Percentiles rank a stretch among this genome's conserved stretches.
These are phyloP conservation scores for Colletotrichum trifolii DNA, from an alignment of 2,329 filamentous ascomycete genomes.

Conservation along the genomic window DNA sequence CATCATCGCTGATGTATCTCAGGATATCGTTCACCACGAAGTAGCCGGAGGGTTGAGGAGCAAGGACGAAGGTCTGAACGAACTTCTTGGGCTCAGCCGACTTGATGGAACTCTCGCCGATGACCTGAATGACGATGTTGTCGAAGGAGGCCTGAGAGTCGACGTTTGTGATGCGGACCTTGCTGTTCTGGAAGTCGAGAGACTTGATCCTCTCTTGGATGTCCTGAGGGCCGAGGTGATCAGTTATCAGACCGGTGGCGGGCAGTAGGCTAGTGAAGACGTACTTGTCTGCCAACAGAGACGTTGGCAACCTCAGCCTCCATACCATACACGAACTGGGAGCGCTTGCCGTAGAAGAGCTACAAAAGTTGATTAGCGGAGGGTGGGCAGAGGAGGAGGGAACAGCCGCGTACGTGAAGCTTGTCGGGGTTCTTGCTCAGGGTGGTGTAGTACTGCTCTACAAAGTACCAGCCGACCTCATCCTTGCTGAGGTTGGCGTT, in stretches of 20 bases:
- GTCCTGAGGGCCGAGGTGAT: slow-evolving; percentile 61
- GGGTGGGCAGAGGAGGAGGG: slow-evolving; percentile 4
- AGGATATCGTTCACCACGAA: slow-evolving; percentile 99
- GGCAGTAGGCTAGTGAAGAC: slow-evolving; percentile 44
- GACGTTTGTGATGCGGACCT: slow-evolving; percentile 97
- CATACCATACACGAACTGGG: slow-evolving; percentile 91
- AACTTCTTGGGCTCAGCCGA: slow-evolving; percentile 93
- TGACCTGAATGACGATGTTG: slow-evolving; percentile 97
- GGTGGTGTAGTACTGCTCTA: slow-evolving; percentile 99
- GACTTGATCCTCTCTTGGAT: slow-evolving; percentile 96
- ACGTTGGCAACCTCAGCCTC: slow-evolving; percentile 91
- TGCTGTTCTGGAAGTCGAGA: slow-evolving; percentile 96
- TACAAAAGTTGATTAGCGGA: slow-evolving; percentile 42
- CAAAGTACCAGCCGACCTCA: slow-evolving; percentile 99
- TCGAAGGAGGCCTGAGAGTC: slow-evolving; percentile 93
- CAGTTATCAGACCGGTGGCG: slow-evolving; percentile 29
- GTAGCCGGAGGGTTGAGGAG: slow-evolving; percentile 95
- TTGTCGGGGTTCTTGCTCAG: slow-evolving; percentile 94
- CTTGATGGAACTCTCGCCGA: slow-evolving; percentile 97
- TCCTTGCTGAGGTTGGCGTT: slow-evolving; percentile 77
- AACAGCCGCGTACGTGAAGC: slow-evolving; percentile 73
- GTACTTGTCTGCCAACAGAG: slow-evolving; percentile 86
- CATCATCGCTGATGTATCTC: slow-evolving; percentile 88
- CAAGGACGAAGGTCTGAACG: slow-evolving; percentile 96
- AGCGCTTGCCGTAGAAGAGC: slow-evolving; percentile 97